Evolutionary conservation across 2,329 filamentous ascomycete genomes (phyloP).

Genomic region (Decorospora gaudefroyi): DNA sequence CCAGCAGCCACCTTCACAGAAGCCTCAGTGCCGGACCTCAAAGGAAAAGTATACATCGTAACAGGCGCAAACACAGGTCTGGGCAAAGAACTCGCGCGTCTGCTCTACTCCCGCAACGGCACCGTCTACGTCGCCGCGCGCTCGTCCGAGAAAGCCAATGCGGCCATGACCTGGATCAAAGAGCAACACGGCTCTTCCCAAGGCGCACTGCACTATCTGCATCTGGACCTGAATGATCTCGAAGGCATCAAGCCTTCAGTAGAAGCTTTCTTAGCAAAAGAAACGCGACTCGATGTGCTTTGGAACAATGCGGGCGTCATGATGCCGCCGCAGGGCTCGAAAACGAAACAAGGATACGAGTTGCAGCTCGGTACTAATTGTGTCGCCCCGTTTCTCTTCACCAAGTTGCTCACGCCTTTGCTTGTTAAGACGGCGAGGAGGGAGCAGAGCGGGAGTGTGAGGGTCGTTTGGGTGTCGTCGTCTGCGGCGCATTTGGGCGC

Average conservation of each 20-base stretch:
- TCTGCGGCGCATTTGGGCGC: conserved; percentile 14
- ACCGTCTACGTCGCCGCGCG: conserved; percentile 62
- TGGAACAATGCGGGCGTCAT: conserved; percentile 47
- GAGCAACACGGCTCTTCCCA: conserved; percentile 27
- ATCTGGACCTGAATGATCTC: conserved; percentile 52
- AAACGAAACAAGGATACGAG: conserved; percentile 33
- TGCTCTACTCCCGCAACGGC: conserved; percentile 60
- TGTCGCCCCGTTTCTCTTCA: conserved; percentile 50
- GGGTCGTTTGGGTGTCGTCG: conserved; percentile 1
- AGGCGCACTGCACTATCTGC: conserved; percentile 29
- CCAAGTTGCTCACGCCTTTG: conserved; percentile 45
- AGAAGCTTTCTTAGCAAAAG: conserved; percentile 44
- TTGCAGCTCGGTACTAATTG: conserved; percentile 49
- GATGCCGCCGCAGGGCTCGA: conserved; percentile 29
- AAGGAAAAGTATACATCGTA: conserved; percentile 58
- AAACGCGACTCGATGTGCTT: conserved; percentile 52
- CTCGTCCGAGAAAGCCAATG: conserved; percentile 43
- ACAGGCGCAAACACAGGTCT: conserved; percentile 57
- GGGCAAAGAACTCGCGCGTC: conserved; percentile 57
- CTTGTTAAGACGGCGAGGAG: conserved; percentile 39
- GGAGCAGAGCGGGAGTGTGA: conserved; percentile 8
- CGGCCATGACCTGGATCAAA: conserved; percentile 54
- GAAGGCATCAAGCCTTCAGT: conserved; percentile 45
- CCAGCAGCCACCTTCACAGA: conserved; percentile 26
- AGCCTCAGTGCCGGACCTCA: conserved; percentile 44